Conservation (phyloP, 805 yeast species). For the Priceomyces medius region DNA sequence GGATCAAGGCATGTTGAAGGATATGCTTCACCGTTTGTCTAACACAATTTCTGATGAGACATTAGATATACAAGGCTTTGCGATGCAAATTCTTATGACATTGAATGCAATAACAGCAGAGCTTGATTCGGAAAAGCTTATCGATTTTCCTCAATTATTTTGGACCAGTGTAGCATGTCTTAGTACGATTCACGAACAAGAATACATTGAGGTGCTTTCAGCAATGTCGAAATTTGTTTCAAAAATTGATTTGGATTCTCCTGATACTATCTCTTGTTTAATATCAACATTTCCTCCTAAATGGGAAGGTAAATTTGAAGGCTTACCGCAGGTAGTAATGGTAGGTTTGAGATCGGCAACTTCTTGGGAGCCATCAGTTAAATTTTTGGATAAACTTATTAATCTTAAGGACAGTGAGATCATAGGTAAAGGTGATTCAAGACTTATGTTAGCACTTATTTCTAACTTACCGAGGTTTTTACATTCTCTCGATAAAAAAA, state of each 20-base stretch:
- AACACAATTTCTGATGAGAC: constrained; percentile 91
- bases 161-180: constrained; percentile 95
- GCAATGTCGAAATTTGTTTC: constrained; percentile 79
- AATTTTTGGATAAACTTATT: constrained; percentile 70
- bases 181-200: constrained; percentile 88
- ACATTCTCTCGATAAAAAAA: constrained; percentile 65
- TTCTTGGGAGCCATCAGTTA: constrained; percentile 74
- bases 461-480: constrained; percentile 82
- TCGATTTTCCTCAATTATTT: constrained; percentile 88
- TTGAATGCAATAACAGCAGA: constrained; percentile 89
- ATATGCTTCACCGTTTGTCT: constrained; percentile 89
- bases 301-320: constrained; percentile 95
- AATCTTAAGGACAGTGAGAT: constrained; percentile 68
- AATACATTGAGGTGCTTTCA: constrained; percentile 83
- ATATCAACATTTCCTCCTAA: constrained; percentile 87
- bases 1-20: constrained; percentile 86
- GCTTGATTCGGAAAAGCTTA: constrained; percentile 70
- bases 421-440: constrained; percentile 66
- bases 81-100: constrained; percentile 97
- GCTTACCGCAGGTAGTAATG: constrained; percentile 75
- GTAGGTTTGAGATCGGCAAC: constrained; percentile 81
- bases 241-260: constrained; percentile 82
- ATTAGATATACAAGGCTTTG: constrained; percentile 89
- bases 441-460: constrained; percentile 70
- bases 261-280: constrained; percentile 79